Base-by-base conservation (phyloP, 441 rosid species). In the Oxalis stricta region DNA sequence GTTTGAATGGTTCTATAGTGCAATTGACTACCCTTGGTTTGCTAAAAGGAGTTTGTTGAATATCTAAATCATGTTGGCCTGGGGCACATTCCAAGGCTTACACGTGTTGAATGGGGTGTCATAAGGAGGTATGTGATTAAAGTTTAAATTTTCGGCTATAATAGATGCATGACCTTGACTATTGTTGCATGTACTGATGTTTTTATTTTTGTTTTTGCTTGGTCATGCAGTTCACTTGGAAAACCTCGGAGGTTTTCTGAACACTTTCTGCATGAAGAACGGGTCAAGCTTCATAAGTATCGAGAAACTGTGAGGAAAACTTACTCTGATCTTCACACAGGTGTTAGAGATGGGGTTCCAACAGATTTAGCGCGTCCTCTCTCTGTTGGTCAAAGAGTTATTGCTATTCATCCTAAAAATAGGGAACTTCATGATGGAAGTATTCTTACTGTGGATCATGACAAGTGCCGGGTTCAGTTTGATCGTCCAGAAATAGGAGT, bases 11-110 rank as follows among this genome's bases (percentile, higher is more conserved):
- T 93, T 93, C 66, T 89, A 83, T 52, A 77, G 96, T 65, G 94
- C 95, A 36, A 79, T 88, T 46, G 99, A 93, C 62, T 85, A 81
- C 55, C 94, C 97, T 21, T 93, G 99, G 99, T 93, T 93, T 77
- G 84, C 94, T 28, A 83, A 83, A 58, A 74, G 66, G 97, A 85
- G 80, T 93, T 93, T 61, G 75, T 67, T 28, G 96, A 85, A 54
- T 93, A 85, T 58, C 66, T 93, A 54, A 73, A 77, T 66, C 99
- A 93, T 62, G 95, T 83, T 34, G 94, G 98, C 3, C 88, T 94
- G 42, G 94, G 83, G 41, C 83, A 85, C 63, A 75, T 79, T 71
- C 92, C 92, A 46, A 77, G 86, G 57, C 80, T 94, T 62, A 76
- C 94, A 46, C 97, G 81, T 52, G 77, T 83, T 44, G 99, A 89